Base-by-base conservation (phyloP, 495 filamentous ascomycete genomes). In the Talaromyces ruber region DNA sequence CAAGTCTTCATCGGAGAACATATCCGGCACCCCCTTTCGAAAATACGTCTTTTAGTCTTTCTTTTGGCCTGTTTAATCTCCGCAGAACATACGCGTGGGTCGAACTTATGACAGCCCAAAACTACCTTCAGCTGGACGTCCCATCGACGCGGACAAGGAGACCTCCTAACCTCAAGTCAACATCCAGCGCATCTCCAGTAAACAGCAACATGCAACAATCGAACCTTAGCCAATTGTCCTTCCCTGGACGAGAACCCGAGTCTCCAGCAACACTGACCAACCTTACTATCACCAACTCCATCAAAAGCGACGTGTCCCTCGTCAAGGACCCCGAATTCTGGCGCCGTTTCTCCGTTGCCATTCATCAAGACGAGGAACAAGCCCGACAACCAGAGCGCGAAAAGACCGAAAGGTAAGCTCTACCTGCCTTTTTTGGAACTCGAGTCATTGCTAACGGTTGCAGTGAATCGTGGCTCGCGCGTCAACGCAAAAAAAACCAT, bases 281-380 rank as follows among this genome's bases (percentile, higher is more conserved):
- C 16, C 22, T 47, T 26, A 60, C 59, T 2, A 45, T 60, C 25
- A 14, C 22, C 43, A 30, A 60, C 43, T 60, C 59, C n/a, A 32
- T 60, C 45, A 50, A 60, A 21, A 60, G 59, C 59, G 59, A 60
- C 12, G 70, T 72, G 68, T 74, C 77, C 5, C 71, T 79, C 12
- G 77, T 84, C 57, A 76, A 79, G 28, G 85, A 88, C 64, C 84
- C 85, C 16, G 74, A 69, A 45, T 88, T 88, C 70, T 87, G 84
- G 85, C 77, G 76, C 21, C 78, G 84, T 59, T 87, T 88, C 76
- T 82, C 79, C 52, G 67, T 72, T n/a, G 84, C 85, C 47, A 79
- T 86, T 6, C 83, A 86, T 61, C 68, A 71, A 24, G 72, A 80
- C 50, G 77, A 79, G 63, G 70, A 74, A 62, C 30, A 59, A 9